Evolutionary conservation across 75 land plant genomes (phyloP), one percentile per base, ranked within the genome.

Genomic region (Isoetes taiwanensis): DNA sequence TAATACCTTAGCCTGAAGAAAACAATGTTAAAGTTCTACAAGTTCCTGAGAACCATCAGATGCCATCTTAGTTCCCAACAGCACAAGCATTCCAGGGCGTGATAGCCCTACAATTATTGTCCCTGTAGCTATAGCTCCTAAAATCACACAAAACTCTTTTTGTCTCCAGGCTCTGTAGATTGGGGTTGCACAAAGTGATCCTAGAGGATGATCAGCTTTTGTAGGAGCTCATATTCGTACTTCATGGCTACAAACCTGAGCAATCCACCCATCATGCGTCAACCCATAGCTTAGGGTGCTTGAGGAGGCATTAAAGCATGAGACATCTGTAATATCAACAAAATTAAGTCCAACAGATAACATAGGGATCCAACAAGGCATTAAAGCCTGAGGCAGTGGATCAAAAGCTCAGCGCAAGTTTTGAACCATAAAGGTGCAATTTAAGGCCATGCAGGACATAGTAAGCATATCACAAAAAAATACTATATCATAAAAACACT

Each of bases 221-320:
- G 95, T 84, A 24, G 98, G 98, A 30, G 83, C 67, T 67, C 98
- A 93, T 23, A 93, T 68, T 38, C 72, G 63, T 3, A 87, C 89
- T 8, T 80, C 81, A 59, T 61, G 59, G 53, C 67, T 71, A 59
- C 91, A 81, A 28, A 93, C 76, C 62, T 93, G 98, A n/a, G 85
- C 84, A 17, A 93, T 59, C 72, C 75, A 59, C 23, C 78, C 76
- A 74, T 93, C 98, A 38, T 67, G 73, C 29, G 81, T 65, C 35
- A 74, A 60, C 21, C 98, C 98, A 72, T 95, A 93, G 30, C 82
- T 81, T 62, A 93, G 61, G 52, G 98, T 93, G 40, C 77, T 82
- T 20, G 70, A 73, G 56, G 78, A 68, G 35, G 83, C 61, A 58
- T 64, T 65, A 59, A 87, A 93, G 26, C 98, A 94, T 74, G 79